Evolutionary conservation across 2,329 filamentous ascomycete species (phyloP).

Genomic region (Alternaria infectoria): DNA sequence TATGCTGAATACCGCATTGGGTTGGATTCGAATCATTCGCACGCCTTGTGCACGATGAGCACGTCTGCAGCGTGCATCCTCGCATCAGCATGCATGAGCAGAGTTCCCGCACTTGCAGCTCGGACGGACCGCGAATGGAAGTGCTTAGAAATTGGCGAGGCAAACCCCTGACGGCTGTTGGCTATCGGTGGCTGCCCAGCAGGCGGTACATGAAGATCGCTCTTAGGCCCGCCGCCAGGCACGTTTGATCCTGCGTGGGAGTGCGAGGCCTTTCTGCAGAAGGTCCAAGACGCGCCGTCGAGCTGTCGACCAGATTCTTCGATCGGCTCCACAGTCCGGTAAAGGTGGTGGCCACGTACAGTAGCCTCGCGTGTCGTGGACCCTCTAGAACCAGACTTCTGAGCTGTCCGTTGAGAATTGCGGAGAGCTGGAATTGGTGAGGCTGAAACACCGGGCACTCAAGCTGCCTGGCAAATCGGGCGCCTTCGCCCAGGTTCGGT

Average conservation of each 20-base stretch:
- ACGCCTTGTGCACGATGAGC: conserved; percentile 36
- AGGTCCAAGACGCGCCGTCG: neutral
- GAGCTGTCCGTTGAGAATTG: conserved; percentile 8
- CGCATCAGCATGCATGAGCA: conserved; percentile 34
- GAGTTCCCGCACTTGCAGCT: conserved; percentile 28
- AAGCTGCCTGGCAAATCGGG: conserved; percentile 14
- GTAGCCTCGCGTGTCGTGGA: conserved; percentile 3
- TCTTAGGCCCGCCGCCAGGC: conserved; percentile 11
- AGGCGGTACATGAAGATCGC: conserved; percentile 18
- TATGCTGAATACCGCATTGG: conserved; percentile 30
- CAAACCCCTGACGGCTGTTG: conserved; percentile 21
- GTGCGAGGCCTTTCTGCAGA: neutral
- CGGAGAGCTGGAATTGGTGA: conserved; percentile 14
- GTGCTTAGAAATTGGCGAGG: conserved; percentile 16
- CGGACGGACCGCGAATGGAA: conserved; percentile 29
- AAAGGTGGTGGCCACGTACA: conserved; percentile 2
- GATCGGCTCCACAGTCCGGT: conserved; percentile 15
- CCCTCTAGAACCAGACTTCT: conserved; percentile 6
- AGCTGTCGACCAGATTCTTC: neutral
- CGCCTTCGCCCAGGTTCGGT: conserved; percentile 15
- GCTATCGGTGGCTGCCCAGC: conserved; percentile 8
- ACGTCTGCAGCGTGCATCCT: conserved; percentile 36
- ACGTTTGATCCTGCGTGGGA: conserved; percentile 8
- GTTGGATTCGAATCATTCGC: conserved; percentile 33
- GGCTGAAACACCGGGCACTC: conserved; percentile 29